These are phyloP conservation scores for Bothriochloa decipiens DNA, from an alignment of 176 grass and related monocot genomes.

Conservation along the genomic window DNA sequence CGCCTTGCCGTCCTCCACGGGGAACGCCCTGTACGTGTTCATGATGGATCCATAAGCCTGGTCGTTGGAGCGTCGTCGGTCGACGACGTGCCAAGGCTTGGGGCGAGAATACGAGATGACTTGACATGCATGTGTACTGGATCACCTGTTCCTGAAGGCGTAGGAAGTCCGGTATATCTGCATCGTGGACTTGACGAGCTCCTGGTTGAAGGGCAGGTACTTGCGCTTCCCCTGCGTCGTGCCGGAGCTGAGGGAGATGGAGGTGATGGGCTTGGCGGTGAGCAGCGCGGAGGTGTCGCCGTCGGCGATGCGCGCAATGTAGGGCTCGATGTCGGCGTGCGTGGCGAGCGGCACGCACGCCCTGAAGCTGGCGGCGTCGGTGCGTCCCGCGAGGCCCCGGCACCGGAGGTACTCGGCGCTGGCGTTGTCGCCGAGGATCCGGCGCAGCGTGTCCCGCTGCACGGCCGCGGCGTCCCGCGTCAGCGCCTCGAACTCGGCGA, in stretches of 20 bases:
- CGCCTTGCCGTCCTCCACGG: conserved; percentile 71
- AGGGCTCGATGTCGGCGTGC: conserved; percentile 72
- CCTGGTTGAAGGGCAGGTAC: conserved; percentile 81
- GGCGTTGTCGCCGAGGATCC: conserved; percentile 68
- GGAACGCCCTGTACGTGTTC: conserved; percentile 52
- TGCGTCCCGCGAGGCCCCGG: conserved; percentile 61
- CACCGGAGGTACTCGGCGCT: conserved; percentile 59
- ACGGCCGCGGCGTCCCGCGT: conserved; percentile 62
- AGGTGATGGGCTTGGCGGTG: conserved; percentile 63
- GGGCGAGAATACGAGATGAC: no score
- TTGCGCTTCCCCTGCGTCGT: conserved; percentile 93
- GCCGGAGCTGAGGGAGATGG: conserved; percentile 86
- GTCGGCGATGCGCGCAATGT: conserved; percentile 81
- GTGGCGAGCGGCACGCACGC: conserved; percentile 63
- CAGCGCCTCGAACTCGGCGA: conserved; percentile 70
- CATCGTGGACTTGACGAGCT: conserved; percentile 80
- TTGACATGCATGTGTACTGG: neutral
- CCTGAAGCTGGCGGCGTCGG: conserved; percentile 65
- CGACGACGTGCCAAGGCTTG: no score
- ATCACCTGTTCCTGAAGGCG: conserved; percentile 75
- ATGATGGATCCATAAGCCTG: no score
- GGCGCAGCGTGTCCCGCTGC: conserved; percentile 56
- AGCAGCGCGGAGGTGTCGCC: conserved; percentile 68
- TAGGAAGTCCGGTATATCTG: conserved; percentile 81
- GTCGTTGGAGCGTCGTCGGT: no score